Base-by-base conservation (phyloP, 371 early-diverging fungal genomes). In the Saksenaea oblongispora region DNA sequence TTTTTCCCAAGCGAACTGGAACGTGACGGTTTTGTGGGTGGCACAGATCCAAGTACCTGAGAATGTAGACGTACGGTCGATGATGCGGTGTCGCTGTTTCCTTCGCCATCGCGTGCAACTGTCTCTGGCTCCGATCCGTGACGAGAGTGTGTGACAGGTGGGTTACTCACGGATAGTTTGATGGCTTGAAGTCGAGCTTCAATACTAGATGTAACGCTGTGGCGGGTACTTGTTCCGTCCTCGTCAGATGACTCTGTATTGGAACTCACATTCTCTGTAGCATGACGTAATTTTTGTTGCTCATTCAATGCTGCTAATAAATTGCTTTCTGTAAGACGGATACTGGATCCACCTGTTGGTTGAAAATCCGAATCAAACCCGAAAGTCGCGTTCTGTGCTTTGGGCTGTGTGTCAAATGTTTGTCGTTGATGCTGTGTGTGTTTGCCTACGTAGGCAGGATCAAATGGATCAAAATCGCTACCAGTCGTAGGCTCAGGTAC, bases 161-260 rank as follows among this genome's bases (percentile, higher is more conserved):
- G 14, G n/a, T 26, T 39, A 34, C 5, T 58, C 5, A 34, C 35
- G 2, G 22, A 17, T 22, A 22, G 22, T 22, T 47, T 47, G n/a
- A 78, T 58, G 1, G 74, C 65, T 37, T 61, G 69, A 10, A 74
- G 60, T 11, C 76, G 58, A 28, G 73, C 69, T 59, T 79, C 79
- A 41, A 73, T 79, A 55, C 65, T 68, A 1, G 79, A 67, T 13
- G 73, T 64, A 3, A 77, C 74, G 14, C 37, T 55, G 36, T 64
- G 61, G 5, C 62, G 47, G 13, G 62, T 26, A 41, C 26, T n/a
- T 54, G 36, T 31, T 31, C 14, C 37, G 2, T 42, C 24, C 42
- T 31, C 9, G n/a, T 26, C 17, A 34, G 59, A 10, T 42, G 54
- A 58, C 11, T 35, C 54, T 28, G 54, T 42, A 61, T 64, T 56